Conservation (phyloP, 2,329 filamentous ascomycete genomes). For the Fusarium chlamydosporum region DNA sequence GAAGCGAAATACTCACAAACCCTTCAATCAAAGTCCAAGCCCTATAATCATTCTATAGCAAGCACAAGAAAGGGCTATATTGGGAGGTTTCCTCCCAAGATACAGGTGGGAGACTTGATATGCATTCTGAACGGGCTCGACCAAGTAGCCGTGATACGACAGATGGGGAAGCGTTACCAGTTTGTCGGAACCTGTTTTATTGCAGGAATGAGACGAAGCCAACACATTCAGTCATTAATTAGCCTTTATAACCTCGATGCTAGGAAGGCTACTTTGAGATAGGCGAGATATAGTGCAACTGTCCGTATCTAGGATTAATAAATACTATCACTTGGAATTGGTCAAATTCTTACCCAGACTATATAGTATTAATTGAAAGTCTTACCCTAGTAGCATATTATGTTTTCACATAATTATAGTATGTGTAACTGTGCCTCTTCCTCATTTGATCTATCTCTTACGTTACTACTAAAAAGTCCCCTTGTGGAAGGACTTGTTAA, state of each 20-base stretch:
- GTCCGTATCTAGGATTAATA: neutral
- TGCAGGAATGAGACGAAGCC: neutral
- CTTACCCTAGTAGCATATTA: neutral
- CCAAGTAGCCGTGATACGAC: neutral
- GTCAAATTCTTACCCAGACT: neutral
- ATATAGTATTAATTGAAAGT: neutral
- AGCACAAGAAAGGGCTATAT: conserved; percentile 7
- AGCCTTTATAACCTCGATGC: neutral
- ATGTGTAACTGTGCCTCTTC: too few relatives aligned
- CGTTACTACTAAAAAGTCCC: too few relatives aligned
- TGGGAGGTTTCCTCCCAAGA: conserved; percentile 8
- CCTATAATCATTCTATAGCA: conserved; percentile 6
- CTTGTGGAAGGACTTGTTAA: too few relatives aligned
- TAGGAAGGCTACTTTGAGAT: neutral
- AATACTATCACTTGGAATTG: neutral
- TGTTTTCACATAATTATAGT: neutral
- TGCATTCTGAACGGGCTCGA: neutral
- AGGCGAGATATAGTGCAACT: neutral
- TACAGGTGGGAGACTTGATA: conserved; percentile 2
- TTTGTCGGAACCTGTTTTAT: conserved; percentile 10
- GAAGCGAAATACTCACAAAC: neutral
- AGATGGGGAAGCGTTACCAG: neutral
- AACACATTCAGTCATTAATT: neutral
- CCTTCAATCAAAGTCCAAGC: neutral
- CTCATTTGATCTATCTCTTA: too few relatives aligned